Percentiles rank a stretch among this genome's conserved stretches.
Conservation (phyloP, 2,329 filamentous ascomycete genomes). For the Epichloe typhina region DNA sequence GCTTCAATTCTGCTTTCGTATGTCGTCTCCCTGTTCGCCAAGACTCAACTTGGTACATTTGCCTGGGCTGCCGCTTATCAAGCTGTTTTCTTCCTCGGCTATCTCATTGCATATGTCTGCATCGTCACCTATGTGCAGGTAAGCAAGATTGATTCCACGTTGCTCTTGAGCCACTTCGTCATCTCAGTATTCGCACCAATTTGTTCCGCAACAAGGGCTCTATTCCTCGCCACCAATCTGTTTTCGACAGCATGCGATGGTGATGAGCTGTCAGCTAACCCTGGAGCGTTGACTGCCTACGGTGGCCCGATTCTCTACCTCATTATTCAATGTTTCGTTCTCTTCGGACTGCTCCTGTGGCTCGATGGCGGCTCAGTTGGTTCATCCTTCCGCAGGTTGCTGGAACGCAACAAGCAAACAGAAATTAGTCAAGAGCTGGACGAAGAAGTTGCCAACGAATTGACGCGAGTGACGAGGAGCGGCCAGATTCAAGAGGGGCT, state of each 20-base stretch:
- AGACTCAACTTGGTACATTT: slow-evolving; percentile 71
- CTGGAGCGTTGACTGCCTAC: slow-evolving; percentile 59
- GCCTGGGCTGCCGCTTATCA: slow-evolving; percentile 70
- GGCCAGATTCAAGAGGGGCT: slow-evolving; percentile 46
- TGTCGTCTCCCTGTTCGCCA: slow-evolving; percentile 65
- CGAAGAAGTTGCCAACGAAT: slow-evolving; percentile 52
- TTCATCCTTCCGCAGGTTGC: slow-evolving; percentile 31
- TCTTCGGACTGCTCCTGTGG: slow-evolving; percentile 66
- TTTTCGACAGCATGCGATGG: slow-evolving; percentile 69
- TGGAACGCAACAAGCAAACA: slow-evolving; percentile 19
- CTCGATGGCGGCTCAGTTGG: slow-evolving; percentile 62
- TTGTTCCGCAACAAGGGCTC: slow-evolving; percentile 56
- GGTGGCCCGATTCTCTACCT: slow-evolving; percentile 80
- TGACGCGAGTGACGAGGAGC: slow-evolving; percentile 40
- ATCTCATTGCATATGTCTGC: slow-evolving; percentile 57
- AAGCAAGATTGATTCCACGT: slow-evolving; percentile 50
- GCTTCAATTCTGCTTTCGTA: slow-evolving; percentile 67
- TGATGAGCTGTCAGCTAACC: slow-evolving; percentile 49
- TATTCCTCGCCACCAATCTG: slow-evolving; percentile 70
- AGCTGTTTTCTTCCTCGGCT: slow-evolving; percentile 56
- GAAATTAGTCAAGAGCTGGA: slow-evolving; percentile 27
- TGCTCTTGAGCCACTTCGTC: slow-evolving; percentile 62
- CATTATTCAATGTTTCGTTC: slow-evolving; percentile 54
- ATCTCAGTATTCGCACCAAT: slow-evolving; percentile 64
- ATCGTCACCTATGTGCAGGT: slow-evolving; percentile 64